phyloP scores from a whole-genome alignment of 1,284 basidiomycete species.

The Dichomitus squalens region DNA sequence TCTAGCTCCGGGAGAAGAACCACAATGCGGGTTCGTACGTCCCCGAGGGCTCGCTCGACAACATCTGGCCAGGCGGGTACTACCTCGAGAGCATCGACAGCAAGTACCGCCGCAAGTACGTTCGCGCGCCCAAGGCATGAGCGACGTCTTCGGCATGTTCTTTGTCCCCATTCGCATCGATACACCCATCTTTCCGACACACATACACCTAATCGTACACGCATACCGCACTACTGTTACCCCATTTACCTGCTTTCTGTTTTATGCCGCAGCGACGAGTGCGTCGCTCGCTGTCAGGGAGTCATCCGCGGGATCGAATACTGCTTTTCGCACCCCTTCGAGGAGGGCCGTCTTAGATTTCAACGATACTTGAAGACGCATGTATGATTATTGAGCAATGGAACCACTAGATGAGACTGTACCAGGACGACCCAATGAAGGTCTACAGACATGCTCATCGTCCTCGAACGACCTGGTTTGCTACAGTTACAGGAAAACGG shows the following conservation, averaged over 20 bases:
- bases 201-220: conserved; percentile 10
- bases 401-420: not conserved
- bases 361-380: not conserved
- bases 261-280: not conserved
- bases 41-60: conserved; percentile 84
- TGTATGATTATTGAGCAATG: not conserved
- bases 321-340: not conserved
- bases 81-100: conserved; percentile 93
- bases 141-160: not conserved
- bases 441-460: too few relatives aligned
- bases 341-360: not conserved
- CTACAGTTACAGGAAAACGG: too few relatives aligned
- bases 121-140: conserved; percentile 32
- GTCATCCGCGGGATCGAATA: not conserved
- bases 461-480: too few relatives aligned
- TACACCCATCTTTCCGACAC: conserved; percentile 1
- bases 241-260: not conserved
- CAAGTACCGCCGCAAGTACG: conserved; percentile 93
- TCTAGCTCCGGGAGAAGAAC: conserved; percentile 91
- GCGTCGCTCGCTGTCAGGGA: not conserved
- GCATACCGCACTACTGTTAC: not conserved
- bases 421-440: too few relatives aligned
- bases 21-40: conserved; percentile 90
- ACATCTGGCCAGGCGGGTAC: conserved; percentile 94
- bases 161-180: not conserved